phyloP scores from a whole-genome alignment of 441 rosid species.

The Biscutella laevigata region DNA sequence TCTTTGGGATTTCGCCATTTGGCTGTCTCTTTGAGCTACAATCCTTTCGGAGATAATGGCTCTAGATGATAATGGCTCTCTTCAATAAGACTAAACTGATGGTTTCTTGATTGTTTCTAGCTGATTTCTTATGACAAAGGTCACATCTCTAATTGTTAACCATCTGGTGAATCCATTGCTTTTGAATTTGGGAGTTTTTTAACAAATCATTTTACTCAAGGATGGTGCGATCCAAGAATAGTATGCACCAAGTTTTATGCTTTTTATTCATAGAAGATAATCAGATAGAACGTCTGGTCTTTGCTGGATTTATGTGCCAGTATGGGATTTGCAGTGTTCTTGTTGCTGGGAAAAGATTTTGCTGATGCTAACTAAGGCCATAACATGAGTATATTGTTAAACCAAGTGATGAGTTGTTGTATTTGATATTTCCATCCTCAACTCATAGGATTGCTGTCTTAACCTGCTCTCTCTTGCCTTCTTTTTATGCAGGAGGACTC shows the following conservation, averaged over 20 bases:
- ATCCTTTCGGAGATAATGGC: neutral
- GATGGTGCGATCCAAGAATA: neutral
- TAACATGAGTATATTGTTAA: neutral
- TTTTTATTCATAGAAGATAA: neutral
- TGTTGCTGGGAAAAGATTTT: neutral
- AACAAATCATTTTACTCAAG: too few species aligned
- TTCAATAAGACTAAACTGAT: neutral
- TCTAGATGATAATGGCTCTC: neutral
- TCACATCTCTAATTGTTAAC: neutral
- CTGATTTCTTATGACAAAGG: neutral
- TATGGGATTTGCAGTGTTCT: neutral
- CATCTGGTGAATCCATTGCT: neutral
- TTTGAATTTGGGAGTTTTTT: neutral
- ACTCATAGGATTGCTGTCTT: neutral
- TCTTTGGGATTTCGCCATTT: neutral
- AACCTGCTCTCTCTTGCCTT: neutral
- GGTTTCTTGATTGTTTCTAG: neutral
- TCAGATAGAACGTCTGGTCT: neutral
- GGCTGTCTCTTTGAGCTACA: neutral
- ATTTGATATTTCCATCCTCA: neutral
- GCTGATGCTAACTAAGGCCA: neutral
- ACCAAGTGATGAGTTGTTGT: neutral
- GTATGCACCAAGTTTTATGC: neutral
- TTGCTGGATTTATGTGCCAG: neutral
- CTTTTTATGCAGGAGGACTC: slow-evolving; percentile 44